Percentiles rank a stretch among this genome's conserved stretches.
These are phyloP conservation scores for Chlamydomonas incerta DNA, from an alignment of 139 green algal species.

Conservation along the genomic window DNA sequence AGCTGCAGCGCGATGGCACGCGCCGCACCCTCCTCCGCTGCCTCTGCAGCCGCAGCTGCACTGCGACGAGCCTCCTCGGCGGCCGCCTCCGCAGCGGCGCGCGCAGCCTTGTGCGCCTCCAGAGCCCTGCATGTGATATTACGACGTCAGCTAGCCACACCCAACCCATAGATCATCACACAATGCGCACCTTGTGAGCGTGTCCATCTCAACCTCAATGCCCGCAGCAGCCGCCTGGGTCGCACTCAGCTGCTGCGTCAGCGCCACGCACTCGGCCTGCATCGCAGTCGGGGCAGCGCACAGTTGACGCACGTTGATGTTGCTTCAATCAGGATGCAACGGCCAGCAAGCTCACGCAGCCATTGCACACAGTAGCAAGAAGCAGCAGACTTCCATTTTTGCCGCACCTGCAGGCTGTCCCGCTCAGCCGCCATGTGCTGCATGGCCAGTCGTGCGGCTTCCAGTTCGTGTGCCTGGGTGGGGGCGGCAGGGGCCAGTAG, in stretches of 20 bases:
- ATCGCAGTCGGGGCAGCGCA: not conserved
- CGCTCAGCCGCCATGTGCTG: not conserved
- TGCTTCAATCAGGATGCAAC: no score
- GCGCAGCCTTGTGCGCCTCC: conserved; percentile 31
- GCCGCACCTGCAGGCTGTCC: not conserved
- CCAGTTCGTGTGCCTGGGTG: not conserved
- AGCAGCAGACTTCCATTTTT: no score
- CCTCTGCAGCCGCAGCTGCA: not conserved
- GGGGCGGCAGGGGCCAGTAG: no score
- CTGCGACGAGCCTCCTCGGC: conserved; percentile 30
- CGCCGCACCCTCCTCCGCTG: conserved; percentile 2
- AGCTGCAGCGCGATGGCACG: not conserved
- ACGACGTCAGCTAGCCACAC: no score
- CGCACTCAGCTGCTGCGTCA: conserved; percentile 18
- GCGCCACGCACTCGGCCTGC: conserved; percentile 14
- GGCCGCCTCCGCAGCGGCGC: conserved; percentile 6
- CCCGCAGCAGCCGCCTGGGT: not conserved
- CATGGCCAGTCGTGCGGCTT: not conserved
- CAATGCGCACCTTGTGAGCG: not conserved
- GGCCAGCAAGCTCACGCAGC: no score
- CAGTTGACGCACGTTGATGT: no score
- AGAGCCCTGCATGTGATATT: not conserved
- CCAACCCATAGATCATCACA: no score
- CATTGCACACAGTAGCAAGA: no score
- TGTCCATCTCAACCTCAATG: conserved; percentile 30